Percentiles rank a stretch among this genome's conserved stretches.
These are phyloP conservation scores for Eremothecium sinecaudum DNA, from an alignment of 1,139 yeast species.

Conservation along the genomic window DNA sequence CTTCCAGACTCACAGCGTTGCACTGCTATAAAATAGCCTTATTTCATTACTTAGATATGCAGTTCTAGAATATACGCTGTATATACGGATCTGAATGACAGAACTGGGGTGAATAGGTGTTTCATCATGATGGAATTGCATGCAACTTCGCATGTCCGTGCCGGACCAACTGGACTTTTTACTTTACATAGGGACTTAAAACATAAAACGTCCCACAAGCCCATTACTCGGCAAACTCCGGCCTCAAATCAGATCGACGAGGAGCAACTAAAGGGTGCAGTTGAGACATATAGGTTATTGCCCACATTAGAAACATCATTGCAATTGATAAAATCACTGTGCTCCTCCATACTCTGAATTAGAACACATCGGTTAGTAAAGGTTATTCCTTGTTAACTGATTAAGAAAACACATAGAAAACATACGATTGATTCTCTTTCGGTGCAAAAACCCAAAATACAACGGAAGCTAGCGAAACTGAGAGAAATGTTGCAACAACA, in stretches of 20 bases:
- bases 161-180: too few relatives aligned
- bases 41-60: too few relatives aligned
- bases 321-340: constrained; percentile 72
- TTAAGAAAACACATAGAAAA: too few relatives aligned
- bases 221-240: constrained; percentile 48
- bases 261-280: constrained; percentile 77
- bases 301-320: constrained; percentile 94
- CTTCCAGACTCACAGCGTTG: too few relatives aligned
- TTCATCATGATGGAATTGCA: too few relatives aligned
- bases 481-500: constrained; percentile 57
- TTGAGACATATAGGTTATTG: constrained; percentile 68
- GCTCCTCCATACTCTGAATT: constrained; percentile 90
- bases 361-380: constrained; percentile 1
- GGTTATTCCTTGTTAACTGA: constrained; percentile 5
- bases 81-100: too few relatives aligned
- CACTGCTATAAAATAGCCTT: too few relatives aligned
- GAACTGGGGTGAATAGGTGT: too few relatives aligned
- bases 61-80: too few relatives aligned
- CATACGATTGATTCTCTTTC: constrained; percentile 42
- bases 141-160: too few relatives aligned
- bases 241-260: constrained; percentile 68
- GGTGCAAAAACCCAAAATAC: constrained; percentile 52
- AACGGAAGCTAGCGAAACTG: constrained; percentile 46
- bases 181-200: too few relatives aligned
- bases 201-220: too few relatives aligned